Base-by-base conservation (phyloP, 164 flowering plant genomes). In the Aristolochia contorta region DNA sequence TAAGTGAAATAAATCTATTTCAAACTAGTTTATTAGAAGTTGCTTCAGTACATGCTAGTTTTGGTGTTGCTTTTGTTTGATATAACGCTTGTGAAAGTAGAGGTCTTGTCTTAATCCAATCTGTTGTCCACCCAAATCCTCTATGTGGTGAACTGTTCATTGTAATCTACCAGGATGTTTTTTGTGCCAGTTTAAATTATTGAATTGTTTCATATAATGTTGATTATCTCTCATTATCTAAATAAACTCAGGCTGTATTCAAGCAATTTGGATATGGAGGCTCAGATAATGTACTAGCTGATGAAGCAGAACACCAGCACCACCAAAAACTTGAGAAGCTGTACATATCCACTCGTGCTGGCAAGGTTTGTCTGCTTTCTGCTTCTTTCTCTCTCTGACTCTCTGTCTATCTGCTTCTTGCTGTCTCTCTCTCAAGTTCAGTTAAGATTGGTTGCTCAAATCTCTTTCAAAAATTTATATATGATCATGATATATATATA, bases 281-380 rank as follows among this genome's bases (percentile, higher is more conserved):
- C 63, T 78, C 89, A 27, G 90, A 86, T 62, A 73, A 60, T 64
- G 22, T 76, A 13, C 57, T 74, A 12, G 64, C 85, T 22, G 84
- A 89, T 77, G 93, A 85, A 66, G 70, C 72, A 48, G 96, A 85
- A 49, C 72, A 77, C 51, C 81, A 80, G 20, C 91, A 85, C 43
- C 97, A 86, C 75, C 86, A 86, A 60, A 83, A 81, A 71, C 88
- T 92, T 52, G 91, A 86, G 78, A 87, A 79, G 74, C 87, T 87
- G 46, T 93, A 82, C 75, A 83, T 82, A 30, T 93, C 96, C 47
- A 93, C 98, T 6, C 88, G 94, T 60, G 84, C 89, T 23, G 86
- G 78, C 43, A 92, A 92, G 96, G 98, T 89, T 32, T 49, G 22
- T 49, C 9, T 16, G 8, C 53, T 49, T 49, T 64, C 4, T 19